Percentiles rank a stretch among this genome's conserved stretches.
Conservation (phyloP, 1,284 basidiomycete genomes). For the Heterobasidion occidentale region DNA sequence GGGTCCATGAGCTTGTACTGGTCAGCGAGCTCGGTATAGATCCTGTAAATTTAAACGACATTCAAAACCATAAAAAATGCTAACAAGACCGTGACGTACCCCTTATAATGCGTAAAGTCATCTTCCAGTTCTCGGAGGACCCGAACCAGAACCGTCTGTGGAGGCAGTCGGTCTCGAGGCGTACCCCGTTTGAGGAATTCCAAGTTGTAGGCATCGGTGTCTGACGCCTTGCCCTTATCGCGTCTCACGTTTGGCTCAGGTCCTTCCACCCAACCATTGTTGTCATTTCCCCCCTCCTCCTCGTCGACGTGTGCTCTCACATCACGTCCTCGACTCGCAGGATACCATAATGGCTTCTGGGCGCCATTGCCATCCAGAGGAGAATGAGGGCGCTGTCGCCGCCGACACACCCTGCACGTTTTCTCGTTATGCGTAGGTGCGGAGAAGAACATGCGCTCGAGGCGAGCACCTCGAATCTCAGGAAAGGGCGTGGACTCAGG, state of each 20-base stretch:
- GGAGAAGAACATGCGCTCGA: constrained; percentile 78
- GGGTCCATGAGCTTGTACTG: constrained; percentile 87
- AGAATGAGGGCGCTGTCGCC: constrained; percentile 25
- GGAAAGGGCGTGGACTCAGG: constrained; percentile 57
- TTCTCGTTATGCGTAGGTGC: constrained; percentile 61
- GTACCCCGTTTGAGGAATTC: constrained; percentile 9
- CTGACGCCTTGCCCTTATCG: not conserved
- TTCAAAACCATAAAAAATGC: constrained; percentile 4
- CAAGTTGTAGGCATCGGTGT: constrained; percentile 6
- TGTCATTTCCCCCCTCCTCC: constrained; percentile 17
- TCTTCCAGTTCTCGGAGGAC: constrained; percentile 83
- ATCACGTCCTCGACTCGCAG: constrained; percentile 9
- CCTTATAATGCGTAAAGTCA: constrained; percentile 85
- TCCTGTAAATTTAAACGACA: constrained; percentile 35
- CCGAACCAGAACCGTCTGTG: constrained; percentile 74
- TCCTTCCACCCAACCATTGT: constrained; percentile 19
- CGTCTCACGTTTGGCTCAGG: constrained; percentile 7
- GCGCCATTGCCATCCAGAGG: constrained; percentile 8
- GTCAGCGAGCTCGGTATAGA: constrained; percentile 83
- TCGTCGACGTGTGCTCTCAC: constrained; percentile 7
- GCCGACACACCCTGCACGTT: constrained; percentile 60
- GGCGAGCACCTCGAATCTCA: constrained; percentile 64
- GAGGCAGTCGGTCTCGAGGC: constrained; percentile 43
- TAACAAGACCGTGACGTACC: constrained; percentile 36
- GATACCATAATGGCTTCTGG: constrained; percentile 18